Conservation (phyloP, 163 green algal genomes). For the Coccomyxa subellipsoidea region DNA sequence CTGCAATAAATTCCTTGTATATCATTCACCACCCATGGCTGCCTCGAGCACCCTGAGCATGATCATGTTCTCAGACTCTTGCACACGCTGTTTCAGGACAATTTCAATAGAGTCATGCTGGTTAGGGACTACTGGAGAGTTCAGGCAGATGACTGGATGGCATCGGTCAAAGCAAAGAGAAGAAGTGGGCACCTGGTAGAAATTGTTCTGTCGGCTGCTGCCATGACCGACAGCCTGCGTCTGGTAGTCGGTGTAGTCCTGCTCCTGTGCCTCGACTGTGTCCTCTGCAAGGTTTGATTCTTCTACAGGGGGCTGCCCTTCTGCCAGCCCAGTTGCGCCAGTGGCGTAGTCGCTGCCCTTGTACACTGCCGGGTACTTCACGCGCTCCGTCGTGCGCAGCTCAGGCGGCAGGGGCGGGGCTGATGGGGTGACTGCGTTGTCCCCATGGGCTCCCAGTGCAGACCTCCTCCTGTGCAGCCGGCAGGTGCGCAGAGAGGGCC, state of each 20-base stretch:
- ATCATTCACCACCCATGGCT: no score
- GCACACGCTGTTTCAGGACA: no score
- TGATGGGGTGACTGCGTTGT: background rate
- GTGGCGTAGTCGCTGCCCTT: background rate
- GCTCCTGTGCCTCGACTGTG: background rate
- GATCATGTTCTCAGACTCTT: no score
- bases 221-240: background rate
- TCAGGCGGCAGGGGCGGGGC: background rate
- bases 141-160: no score
- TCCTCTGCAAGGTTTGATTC: background rate
- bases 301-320: background rate
- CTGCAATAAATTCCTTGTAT: no score
- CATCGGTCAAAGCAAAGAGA: no score
- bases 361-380: background rate
- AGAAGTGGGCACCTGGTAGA: background rate
- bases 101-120: no score
- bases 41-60: no score
- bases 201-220: background rate
- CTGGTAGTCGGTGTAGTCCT: background rate
- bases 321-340: background rate
- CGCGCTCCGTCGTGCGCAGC: background rate
- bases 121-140: no score
- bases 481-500: background rate
- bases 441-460: background rate
- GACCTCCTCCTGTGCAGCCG: background rate